phyloP scores from a whole-genome alignment of 1,139 yeast genomes.

The Nakaseomyces uthaithaninus region DNA sequence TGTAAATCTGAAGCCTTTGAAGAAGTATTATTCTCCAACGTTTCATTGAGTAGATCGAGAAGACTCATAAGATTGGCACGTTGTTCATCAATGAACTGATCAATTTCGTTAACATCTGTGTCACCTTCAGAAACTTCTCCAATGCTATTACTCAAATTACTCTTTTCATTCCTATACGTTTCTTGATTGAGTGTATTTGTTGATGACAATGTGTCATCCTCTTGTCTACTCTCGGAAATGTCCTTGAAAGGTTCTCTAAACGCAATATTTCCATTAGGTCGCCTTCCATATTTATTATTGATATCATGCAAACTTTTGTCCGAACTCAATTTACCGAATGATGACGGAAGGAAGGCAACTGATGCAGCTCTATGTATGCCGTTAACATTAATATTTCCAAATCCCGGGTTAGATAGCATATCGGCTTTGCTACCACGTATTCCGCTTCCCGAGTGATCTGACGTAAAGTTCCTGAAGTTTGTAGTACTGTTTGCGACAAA shows the following conservation, averaged over 20 bases:
- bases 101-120: slow-evolving; percentile 4
- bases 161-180: slow-evolving; percentile 5
- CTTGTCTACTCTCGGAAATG: not conserved
- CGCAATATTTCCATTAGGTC: slow-evolving; percentile 1
- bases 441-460: not conserved
- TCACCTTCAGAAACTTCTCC: slow-evolving; percentile 9
- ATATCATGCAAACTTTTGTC: slow-evolving; percentile 2
- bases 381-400: not conserved
- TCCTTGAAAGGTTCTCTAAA: slow-evolving; percentile 12
- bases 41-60: slow-evolving; percentile 29
- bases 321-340: slow-evolving; percentile 3
- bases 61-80: slow-evolving; percentile 24
- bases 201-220: not conserved
- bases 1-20: slow-evolving; percentile 33
- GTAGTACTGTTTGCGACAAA: slow-evolving; percentile 32
- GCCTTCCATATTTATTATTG: slow-evolving; percentile 5
- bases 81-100: slow-evolving; percentile 17
- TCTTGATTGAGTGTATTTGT: slow-evolving; percentile 2
- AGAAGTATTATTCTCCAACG: slow-evolving; percentile 32
- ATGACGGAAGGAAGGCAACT: slow-evolving; percentile 12
- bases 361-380: slow-evolving; percentile 15
- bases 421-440: slow-evolving; percentile 6
- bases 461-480: not conserved
- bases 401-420: not conserved
- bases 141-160: slow-evolving; percentile 7